Evolutionary conservation across 192 early-diverging fungal genomes (phyloP).

Genomic region (Thamnidium elegans): DNA sequence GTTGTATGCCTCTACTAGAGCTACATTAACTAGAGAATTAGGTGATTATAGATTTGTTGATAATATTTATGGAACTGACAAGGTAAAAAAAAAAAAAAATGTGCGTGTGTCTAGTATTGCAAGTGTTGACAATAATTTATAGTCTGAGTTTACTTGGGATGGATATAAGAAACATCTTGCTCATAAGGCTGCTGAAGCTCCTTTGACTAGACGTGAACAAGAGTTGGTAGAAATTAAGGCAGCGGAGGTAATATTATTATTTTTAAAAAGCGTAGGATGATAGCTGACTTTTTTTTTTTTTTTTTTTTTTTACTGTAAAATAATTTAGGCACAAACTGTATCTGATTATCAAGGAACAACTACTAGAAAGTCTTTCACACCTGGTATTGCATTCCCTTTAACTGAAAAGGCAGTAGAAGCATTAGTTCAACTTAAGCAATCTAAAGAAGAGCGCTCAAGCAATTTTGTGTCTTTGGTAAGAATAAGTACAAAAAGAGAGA

Average conservation of each 20-base stretch:
- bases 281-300: too few species aligned
- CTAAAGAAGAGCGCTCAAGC: constrained; percentile 37
- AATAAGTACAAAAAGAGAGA: background rate
- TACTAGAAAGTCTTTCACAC: constrained; percentile 62
- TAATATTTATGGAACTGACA: constrained; percentile 73
- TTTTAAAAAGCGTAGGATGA: constrained; percentile 5
- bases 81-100: constrained; percentile 36
- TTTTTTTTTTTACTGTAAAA: too few species aligned
- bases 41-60: constrained; percentile 83
- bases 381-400: constrained; percentile 63
- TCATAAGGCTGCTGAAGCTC: constrained; percentile 67
- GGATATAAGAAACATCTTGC: constrained; percentile 60
- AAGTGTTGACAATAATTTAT: background rate
- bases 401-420: constrained; percentile 58
- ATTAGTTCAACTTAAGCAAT: constrained; percentile 46
- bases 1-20: constrained; percentile 88
- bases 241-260: constrained; percentile 47
- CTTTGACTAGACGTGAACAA: constrained; percentile 82
- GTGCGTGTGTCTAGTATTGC: background rate
- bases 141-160: constrained; percentile 64
- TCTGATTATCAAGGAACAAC: constrained; percentile 52
- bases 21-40: constrained; percentile 72
- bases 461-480: constrained; percentile 65
- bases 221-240: constrained; percentile 65
- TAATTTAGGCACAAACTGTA: too few species aligned